These are phyloP conservation scores for Xerocomus potaroensis DNA, from an alignment of 768 basidiomycete genomes.

Conservation along the genomic window DNA sequence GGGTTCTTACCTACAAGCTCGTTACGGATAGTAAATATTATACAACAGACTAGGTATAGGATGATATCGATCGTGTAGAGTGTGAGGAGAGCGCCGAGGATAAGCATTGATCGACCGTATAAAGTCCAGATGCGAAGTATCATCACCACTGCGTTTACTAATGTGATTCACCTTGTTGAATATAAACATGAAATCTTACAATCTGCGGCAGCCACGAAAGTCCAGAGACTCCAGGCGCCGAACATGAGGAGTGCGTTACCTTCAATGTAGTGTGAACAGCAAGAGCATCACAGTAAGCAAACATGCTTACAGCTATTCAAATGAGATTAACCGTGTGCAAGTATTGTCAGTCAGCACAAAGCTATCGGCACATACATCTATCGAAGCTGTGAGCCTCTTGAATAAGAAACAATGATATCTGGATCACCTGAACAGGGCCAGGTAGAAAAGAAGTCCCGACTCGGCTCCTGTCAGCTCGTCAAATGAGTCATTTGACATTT, in stretches of 20 bases:
- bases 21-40: neutral
- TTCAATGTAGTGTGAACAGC: neutral
- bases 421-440: neutral
- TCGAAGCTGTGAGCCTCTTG: neutral
- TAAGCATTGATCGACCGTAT: neutral
- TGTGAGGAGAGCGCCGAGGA: neutral
- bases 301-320: neutral
- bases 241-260: neutral
- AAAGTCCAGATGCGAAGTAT: conserved; percentile 1
- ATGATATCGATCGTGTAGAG: neutral
- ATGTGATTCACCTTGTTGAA: neutral
- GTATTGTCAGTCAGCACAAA: neutral
- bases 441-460: neutral
- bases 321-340: neutral
- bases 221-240: neutral
- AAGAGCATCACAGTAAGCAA: neutral
- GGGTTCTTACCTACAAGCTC: neutral
- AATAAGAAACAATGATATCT: neutral
- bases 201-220: neutral
- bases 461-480: neutral
- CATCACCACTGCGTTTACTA: neutral
- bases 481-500: too few relatives aligned
- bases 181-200: neutral
- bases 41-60: neutral
- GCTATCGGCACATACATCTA: neutral